Evolutionary conservation across 257 asterid genomes (phyloP), one percentile per base, ranked within the genome.

Genomic region (Marsdenia floribunda): DNA sequence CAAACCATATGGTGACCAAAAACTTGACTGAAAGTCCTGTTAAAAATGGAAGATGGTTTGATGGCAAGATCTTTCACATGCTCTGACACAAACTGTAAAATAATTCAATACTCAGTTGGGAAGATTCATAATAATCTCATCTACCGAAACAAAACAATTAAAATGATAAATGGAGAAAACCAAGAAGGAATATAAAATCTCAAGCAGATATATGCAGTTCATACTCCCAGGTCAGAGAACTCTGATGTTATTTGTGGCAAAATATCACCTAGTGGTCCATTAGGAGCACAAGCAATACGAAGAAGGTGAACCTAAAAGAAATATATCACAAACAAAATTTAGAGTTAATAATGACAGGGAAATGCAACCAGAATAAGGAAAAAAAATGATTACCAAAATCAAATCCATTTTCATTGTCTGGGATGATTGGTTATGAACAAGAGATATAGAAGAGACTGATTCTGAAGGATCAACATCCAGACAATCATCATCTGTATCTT

Each of bases 241-340:
- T 94, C 99, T 61, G 95, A 85, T 77, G 92, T 82, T 79, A 94
- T 83, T 80, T 89, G 96, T 50, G 91, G 91, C 89, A 94, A 82
- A 77, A 93, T 83, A 89, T 90, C 90, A 79, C 88, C 86, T 65
- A 90, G 85, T 53, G 91, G 91, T 79, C 97, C 98, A 85, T 86
- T 84, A 58, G 97, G 85, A 74, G 92, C 75, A 73, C 98, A 93
- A 79, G 90, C 92, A 78, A 94, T 86, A 72, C 98, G 98, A 76
- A 94, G 95, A 88, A 94, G 81, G 87, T 94, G 98, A 70, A 90
- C 99, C 98, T 94, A 72, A 24, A 64, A 50, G 77, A 78, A 69
- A 60, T 6, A 82, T 58, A 79, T 73, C 65, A 78, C 72, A 80
- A 75, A 67, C 76, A 59, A 65, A 74, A 74, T 75, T 59, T 71